Percentiles rank a stretch among this genome's conserved stretches.
Evolutionary conservation across 2,329 filamentous ascomycete species (phyloP).

Genomic region (Eurotiales sp.): DNA sequence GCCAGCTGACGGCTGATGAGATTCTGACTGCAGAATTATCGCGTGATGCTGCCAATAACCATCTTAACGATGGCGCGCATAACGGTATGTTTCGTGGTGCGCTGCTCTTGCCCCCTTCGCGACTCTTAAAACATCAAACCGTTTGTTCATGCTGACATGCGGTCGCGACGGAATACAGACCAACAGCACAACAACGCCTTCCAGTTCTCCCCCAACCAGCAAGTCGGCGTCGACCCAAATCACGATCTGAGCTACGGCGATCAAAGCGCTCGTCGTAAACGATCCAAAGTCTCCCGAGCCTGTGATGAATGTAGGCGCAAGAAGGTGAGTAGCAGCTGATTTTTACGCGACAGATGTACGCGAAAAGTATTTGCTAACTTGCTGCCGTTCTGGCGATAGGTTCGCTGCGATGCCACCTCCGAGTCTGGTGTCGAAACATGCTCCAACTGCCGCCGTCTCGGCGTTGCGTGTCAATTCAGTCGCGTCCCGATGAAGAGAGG

Average conservation of each 20-base stretch:
- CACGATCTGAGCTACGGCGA: slow-evolving; percentile 53
- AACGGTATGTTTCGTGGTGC: slow-evolving; percentile 36
- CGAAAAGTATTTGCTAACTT: no score
- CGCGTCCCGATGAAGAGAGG: slow-evolving; percentile 83
- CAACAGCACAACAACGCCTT: slow-evolving; percentile 41
- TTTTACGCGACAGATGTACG: slow-evolving; percentile 16
- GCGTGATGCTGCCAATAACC: slow-evolving; percentile 43
- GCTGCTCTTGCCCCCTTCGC: slow-evolving; percentile 19
- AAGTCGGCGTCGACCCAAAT: slow-evolving; percentile 43
- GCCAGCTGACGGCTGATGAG: slow-evolving; percentile 45
- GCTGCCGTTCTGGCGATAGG: no score
- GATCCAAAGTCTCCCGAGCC: slow-evolving; percentile 81
- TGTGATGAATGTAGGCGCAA: slow-evolving; percentile 88
- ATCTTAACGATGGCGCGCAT: slow-evolving; percentile 37
- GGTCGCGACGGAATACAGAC: slow-evolving; percentile 35
- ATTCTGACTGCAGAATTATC: slow-evolving; percentile 47
- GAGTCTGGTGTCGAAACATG: slow-evolving; percentile 72
- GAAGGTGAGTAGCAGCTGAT: slow-evolving; percentile 52
- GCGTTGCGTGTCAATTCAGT: slow-evolving; percentile 78
- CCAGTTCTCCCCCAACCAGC: slow-evolving; percentile 41
- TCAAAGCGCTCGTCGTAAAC: slow-evolving; percentile 65
- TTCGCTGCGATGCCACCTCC: slow-evolving; percentile 78
- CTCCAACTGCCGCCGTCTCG: slow-evolving; percentile 73
- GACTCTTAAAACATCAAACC: not conserved
- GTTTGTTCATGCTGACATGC: slow-evolving; percentile 29